A percentile compares a stretch with the other conserved stretches of the same genome.
These are phyloP conservation scores for Phyllosticta citribraziliensis DNA, from an alignment of 2,329 filamentous ascomycete genomes.

Conservation along the genomic window DNA sequence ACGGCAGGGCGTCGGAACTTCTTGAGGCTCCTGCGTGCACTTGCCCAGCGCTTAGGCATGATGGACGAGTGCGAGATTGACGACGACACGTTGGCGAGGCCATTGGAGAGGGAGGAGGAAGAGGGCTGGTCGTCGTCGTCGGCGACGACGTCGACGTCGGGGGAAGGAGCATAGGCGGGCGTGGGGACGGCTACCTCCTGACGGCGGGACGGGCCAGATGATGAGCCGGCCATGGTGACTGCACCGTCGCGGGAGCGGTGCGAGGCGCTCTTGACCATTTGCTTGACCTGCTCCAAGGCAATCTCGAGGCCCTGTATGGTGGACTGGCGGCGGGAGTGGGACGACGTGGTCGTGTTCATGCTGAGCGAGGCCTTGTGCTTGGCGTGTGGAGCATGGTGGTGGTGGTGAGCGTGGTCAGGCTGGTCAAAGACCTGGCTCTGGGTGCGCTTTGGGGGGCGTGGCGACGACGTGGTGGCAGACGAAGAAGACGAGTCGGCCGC, in stretches of 20 bases:
- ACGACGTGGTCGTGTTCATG: background rate
- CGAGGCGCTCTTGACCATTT: slow-evolving; percentile 6
- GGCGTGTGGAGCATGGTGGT: slow-evolving; percentile 3
- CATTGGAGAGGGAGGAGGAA: slow-evolving; percentile 4
- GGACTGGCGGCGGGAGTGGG: background rate
- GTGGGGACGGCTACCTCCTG: slow-evolving; percentile 6
- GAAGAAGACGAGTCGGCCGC: slow-evolving; percentile 20
- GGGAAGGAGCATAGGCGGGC: slow-evolving; percentile 3
- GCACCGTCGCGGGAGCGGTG: background rate
- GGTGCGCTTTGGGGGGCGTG: slow-evolving; percentile 23
- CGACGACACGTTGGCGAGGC: background rate
- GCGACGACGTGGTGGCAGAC: slow-evolving; percentile 13
- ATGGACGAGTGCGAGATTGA: background rate
- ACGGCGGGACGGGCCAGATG: slow-evolving; percentile 4
- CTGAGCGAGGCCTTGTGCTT: background rate
- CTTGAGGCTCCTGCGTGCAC: slow-evolving; percentile 3
- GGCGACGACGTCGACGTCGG: slow-evolving; percentile 2
- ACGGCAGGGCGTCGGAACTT: slow-evolving; percentile 19
- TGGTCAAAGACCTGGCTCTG: slow-evolving; percentile 27
- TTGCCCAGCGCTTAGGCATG: slow-evolving; percentile 8
- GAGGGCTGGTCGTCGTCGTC: slow-evolving; percentile 3
- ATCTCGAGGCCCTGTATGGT: slow-evolving; percentile 10
- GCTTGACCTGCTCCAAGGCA: slow-evolving; percentile 6
- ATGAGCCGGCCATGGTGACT: background rate
- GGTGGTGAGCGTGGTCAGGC: background rate